A percentile compares a stretch with the other conserved stretches of the same genome.
Evolutionary conservation across 2,329 filamentous ascomycete genomes (phyloP).

Genomic region (Curvularia hawaiiensis): DNA sequence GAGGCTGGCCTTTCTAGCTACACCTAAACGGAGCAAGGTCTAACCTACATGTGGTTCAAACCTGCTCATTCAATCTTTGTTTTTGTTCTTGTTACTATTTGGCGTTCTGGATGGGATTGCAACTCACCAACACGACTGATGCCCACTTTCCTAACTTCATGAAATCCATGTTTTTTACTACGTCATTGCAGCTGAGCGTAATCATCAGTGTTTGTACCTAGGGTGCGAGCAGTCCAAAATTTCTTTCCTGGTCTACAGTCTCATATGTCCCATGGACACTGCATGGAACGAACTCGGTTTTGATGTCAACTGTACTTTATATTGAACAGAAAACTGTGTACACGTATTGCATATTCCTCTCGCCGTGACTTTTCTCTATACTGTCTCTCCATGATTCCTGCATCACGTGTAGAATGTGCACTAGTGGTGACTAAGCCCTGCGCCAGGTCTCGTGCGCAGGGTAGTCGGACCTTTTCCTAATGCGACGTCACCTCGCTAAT

Average conservation of each 20-base stretch:
- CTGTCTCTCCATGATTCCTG: background rate
- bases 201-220: conserved; percentile 15
- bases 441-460: conserved; percentile 12
- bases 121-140: conserved; percentile 8
- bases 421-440: conserved; percentile 19
- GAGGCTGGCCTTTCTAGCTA: conserved; percentile 46
- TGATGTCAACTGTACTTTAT: conserved; percentile 25
- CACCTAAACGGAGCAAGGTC: conserved; percentile 44
- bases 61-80: background rate
- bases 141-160: conserved; percentile 10
- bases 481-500: conserved; percentile 28
- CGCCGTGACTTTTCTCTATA: background rate
- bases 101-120: conserved; percentile 14
- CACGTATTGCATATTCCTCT: background rate
- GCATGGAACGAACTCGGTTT: conserved; percentile 22
- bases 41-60: conserved; percentile 11
- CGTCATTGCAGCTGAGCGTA: conserved; percentile 20
- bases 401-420: background rate
- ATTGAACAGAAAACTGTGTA: conserved; percentile 16
- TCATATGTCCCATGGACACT: conserved; percentile 17
- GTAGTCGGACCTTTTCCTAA: conserved; percentile 17
- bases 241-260: conserved; percentile 15
- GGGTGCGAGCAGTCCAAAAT: conserved; percentile 15
- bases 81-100: conserved; percentile 2
- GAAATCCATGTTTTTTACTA: conserved; percentile 11